Conservation (phyloP, 2,329 filamentous ascomycete species). For the Trichophyton rubrum region DNA sequence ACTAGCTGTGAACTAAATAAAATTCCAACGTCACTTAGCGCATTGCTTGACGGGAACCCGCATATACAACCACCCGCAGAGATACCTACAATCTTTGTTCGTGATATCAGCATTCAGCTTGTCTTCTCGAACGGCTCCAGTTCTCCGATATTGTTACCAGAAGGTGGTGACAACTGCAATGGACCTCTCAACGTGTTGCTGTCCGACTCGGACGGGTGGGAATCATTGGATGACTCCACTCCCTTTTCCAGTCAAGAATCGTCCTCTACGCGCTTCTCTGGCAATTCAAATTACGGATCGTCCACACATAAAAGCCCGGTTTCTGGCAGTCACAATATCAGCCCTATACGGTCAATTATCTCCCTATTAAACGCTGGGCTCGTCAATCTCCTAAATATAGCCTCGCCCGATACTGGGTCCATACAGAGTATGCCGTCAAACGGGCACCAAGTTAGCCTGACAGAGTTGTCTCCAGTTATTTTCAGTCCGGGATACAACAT, state of each 20-base stretch:
- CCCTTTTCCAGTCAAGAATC: slow-evolving; percentile 14
- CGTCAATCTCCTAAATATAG: slow-evolving; percentile 11
- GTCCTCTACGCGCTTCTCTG: not conserved
- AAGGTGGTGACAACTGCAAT: not conserved
- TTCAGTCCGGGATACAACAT: slow-evolving; percentile 22
- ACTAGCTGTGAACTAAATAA: not conserved
- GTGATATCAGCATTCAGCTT: slow-evolving; percentile 8
- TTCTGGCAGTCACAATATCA: not conserved
- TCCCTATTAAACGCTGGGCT: slow-evolving; percentile 21
- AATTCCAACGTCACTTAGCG: slow-evolving; percentile 3
- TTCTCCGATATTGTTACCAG: not conserved
- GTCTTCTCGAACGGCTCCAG: slow-evolving; percentile 3
- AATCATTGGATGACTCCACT: slow-evolving; percentile 11
- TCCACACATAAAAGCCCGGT: not conserved
- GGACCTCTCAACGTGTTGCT: not conserved
- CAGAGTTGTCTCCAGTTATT: slow-evolving; percentile 19
- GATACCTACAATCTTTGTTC: slow-evolving; percentile 6
- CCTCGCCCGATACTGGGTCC: not conserved
- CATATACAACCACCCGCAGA: slow-evolving; percentile 9
- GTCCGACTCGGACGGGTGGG: slow-evolving; percentile 4
- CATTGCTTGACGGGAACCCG: not conserved
- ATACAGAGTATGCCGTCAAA: slow-evolving; percentile 5
- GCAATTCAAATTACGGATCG: slow-evolving; percentile 4
- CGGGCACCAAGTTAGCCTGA: slow-evolving; percentile 13
- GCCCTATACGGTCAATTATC: slow-evolving; percentile 4